Base-by-base conservation (phyloP, 371 early-diverging fungal genomes). In the Apophysomyces sp. region DNA sequence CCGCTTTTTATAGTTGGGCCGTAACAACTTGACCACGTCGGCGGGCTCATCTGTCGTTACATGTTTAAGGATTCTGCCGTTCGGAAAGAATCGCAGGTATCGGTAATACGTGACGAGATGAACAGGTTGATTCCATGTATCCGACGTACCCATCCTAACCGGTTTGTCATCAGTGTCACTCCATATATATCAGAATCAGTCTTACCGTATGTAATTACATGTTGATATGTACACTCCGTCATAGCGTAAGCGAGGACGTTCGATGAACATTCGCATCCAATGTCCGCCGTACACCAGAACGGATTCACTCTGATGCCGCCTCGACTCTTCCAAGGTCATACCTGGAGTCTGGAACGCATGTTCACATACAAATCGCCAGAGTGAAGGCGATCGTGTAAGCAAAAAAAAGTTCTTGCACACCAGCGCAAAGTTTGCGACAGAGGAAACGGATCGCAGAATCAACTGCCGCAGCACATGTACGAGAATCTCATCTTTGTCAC, bases 191-290 rank as follows among this genome's bases (percentile, higher is more conserved):
- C n/a, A n/a, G n/a, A n/a, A n/a, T n/a, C n/a, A n/a, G 6, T 58
- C 70, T 64, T 75, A 77, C 66, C 86, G 70, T 21, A 86, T 65
- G 68, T 90, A 90, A 60, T 82, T 76, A 57, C 89, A 82, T 3
- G 80, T 85, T 0, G 89, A 85, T 11, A 89, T 88, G 58, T 86
- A 90, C 2, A 88, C 71, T 4, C 92, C 92, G 68, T 89, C 90
- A 39, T 78, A 77, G 16, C 89, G 75, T 31, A 89, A 67, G 9
- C 90, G 72, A 2, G 92, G 90, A 18, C 84, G 73, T 55, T 87
- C 84, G 31, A 86, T 70, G 70, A 78, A 89, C 85, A 89, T 81
- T 0, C 69, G 64, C 58, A 70, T 61, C 82, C 80, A 78, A 51
- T 77, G 65, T 6, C 75, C 75, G 54, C 66, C 58, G 51, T 68